Base-by-base conservation (phyloP, 1,139 yeast species). In the Wickerhamomyces sp. region DNA sequence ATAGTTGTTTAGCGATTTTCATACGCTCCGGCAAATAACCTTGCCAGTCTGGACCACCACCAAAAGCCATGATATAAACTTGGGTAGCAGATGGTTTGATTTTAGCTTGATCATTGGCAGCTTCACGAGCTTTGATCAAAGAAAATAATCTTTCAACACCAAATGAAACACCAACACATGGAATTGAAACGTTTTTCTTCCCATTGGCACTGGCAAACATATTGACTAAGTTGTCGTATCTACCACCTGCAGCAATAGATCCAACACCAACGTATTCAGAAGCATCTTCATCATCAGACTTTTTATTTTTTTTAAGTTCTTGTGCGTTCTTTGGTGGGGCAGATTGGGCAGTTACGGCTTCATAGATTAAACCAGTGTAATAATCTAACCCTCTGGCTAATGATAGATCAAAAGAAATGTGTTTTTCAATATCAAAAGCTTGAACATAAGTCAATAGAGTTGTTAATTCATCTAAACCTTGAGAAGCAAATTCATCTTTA, bases 251-350 rank as follows among this genome's bases (percentile, higher is more conserved):
- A 46, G 96, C 96, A 58, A 93, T 89, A 9, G 98, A 91, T 30
- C 99, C 99, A 43, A 93, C 97, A 58, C 99, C 99, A 42, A 93
- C 98, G 59, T 86, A 89, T 54, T 89, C 98, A 43, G 95, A 86
- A 45, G 96, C 96, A 68, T 93, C 99, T 56, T 90, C 98, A 43
- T 80, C 89, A 27, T 75, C 82, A 33, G 62, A 63, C 50, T 63
- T 65, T 52, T 59, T 65, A 45, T 62, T 62, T 46, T 60, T 63
- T 63, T 83, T 81, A 60, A 81, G 68, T 60, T 79, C 84, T 36
- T 70, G 73, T 11, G 93, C 93, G 62, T 84, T 82, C 40, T 73
- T 70, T 45, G 99, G 99, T 29, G 99, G 96, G 23, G 97, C 97
- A 39, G 96, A 87, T 36, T 91, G 96, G 26, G 83, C 76, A 27